These are phyloP conservation scores for Cladophialophora exuberans DNA, from an alignment of 2,329 filamentous ascomycete genomes.

Conservation along the genomic window DNA sequence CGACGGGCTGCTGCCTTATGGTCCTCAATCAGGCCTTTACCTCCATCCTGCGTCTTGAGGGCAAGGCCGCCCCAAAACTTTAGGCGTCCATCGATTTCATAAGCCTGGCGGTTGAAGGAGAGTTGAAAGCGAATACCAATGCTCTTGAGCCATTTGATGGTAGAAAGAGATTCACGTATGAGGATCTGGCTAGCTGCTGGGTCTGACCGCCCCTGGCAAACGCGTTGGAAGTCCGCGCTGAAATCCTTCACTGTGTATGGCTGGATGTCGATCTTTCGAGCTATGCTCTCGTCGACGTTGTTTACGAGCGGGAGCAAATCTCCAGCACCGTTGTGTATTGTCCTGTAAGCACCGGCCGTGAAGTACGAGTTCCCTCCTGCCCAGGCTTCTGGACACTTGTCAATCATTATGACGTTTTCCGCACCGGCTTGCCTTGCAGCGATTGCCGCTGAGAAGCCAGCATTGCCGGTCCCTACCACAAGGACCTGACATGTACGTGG, in stretches of 20 bases:
- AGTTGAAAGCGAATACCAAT: conserved; percentile 63
- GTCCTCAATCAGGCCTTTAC: conserved; percentile 61
- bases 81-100: conserved; percentile 61
- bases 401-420: conserved; percentile 49
- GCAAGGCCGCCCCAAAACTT: conserved; percentile 70
- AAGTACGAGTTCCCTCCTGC: conserved; percentile 68
- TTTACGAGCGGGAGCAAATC: conserved; percentile 66
- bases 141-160: conserved; percentile 59
- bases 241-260: conserved; percentile 62
- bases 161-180: conserved; percentile 54
- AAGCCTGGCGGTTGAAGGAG: conserved; percentile 68
- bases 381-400: conserved; percentile 63
- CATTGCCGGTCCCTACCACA: conserved; percentile 66
- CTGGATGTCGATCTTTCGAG: conserved; percentile 59
- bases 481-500: conserved; percentile 42
- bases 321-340: conserved; percentile 56
- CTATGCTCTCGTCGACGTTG: conserved; percentile 52
- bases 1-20: conserved; percentile 44
- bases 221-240: conserved; percentile 56
- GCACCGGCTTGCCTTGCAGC: conserved; percentile 56
- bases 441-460: conserved; percentile 64
- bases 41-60: conserved; percentile 62
- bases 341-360: conserved; percentile 67
- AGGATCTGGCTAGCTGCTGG: conserved; percentile 52
- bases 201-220: conserved; percentile 61